These are phyloP conservation scores for Alternaria arborescens DNA, from an alignment of 2,329 filamentous ascomycete genomes.

Conservation along the genomic window DNA sequence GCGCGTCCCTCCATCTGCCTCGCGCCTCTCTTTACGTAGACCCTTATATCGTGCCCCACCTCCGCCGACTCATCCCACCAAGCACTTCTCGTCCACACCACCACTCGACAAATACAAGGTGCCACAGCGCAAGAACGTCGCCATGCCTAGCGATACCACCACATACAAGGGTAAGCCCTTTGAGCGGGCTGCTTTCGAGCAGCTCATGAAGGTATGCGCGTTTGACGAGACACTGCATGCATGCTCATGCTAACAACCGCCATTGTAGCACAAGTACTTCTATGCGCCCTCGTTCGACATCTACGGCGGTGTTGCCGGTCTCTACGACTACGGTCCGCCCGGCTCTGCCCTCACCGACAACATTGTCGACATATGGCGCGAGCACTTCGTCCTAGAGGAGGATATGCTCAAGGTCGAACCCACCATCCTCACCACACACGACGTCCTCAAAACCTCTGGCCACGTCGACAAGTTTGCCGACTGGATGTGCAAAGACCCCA, in stretches of 20 bases:
- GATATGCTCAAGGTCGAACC: slow-evolving; percentile 97
- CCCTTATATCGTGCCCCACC: slow-evolving; percentile 46
- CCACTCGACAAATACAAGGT: slow-evolving; percentile 38
- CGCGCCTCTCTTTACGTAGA: slow-evolving; percentile 34
- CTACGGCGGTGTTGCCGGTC: slow-evolving; percentile 85
- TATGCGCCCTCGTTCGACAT: slow-evolving; percentile 96
- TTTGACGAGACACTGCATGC: slow-evolving; percentile 47
- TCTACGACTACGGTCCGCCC: slow-evolving; percentile 93
- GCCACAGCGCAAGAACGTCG: slow-evolving; percentile 41
- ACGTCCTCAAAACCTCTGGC: slow-evolving; percentile 89
- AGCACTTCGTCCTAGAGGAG: slow-evolving; percentile 92
- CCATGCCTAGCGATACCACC: slow-evolving; percentile 52
- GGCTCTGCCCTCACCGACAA: slow-evolving; percentile 87
- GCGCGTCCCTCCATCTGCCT: slow-evolving; percentile 46
- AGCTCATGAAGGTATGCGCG: slow-evolving; percentile 78
- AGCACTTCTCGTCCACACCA: slow-evolving; percentile 47
- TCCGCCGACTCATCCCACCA: slow-evolving; percentile 40
- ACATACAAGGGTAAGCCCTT: slow-evolving; percentile 83
- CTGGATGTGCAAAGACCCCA: slow-evolving; percentile 99
- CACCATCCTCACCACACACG: slow-evolving; percentile 90
- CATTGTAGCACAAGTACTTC: slow-evolving; percentile 63
- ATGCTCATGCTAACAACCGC: slow-evolving; percentile 35
- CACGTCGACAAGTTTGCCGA: slow-evolving; percentile 98
- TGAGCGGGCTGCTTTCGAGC: slow-evolving; percentile 82
- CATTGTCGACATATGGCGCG: slow-evolving; percentile 88